A percentile compares a stretch with the other conserved stretches of the same genome.
phyloP scores from a whole-genome alignment of 495 filamentous ascomycete genomes.

The Aspergillus baeticus region DNA sequence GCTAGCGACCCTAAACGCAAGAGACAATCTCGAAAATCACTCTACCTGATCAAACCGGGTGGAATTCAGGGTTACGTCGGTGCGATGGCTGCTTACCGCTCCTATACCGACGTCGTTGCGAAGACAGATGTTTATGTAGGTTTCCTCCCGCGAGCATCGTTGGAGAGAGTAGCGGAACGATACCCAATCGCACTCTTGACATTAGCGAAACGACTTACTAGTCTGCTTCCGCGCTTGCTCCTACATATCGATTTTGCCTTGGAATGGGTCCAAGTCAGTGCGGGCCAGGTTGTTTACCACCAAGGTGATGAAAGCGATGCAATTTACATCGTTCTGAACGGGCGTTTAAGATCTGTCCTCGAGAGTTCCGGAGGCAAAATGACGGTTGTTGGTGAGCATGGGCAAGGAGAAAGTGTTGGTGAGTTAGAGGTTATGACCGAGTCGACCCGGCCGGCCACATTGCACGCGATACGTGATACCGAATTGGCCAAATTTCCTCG shows the following conservation, averaged over 20 bases:
- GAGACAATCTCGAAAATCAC: slow-evolving; percentile 60
- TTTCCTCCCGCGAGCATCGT: slow-evolving; percentile 80
- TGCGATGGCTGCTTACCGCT: slow-evolving; percentile 88
- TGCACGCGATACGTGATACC: slow-evolving; percentile 95
- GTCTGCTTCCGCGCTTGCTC: slow-evolving; percentile 84
- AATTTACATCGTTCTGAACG: slow-evolving; percentile 96
- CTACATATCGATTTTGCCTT: slow-evolving; percentile 97
- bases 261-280: slow-evolving; percentile 96
- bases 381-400: slow-evolving; percentile 88
- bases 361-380: slow-evolving; percentile 79
- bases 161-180: slow-evolving; percentile 88
- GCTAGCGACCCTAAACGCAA: slow-evolving; percentile 46
- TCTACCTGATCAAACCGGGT: slow-evolving; percentile 92
- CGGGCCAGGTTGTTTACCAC: slow-evolving; percentile 90
- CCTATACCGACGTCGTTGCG: slow-evolving; percentile 93
- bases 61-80: slow-evolving; percentile 93
- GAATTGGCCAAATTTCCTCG: slow-evolving; percentile 95
- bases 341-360: slow-evolving; percentile 75
- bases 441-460: slow-evolving; percentile 78
- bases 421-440: slow-evolving; percentile 98
- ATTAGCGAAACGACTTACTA: slow-evolving; percentile 91
- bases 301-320: slow-evolving; percentile 96
- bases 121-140: slow-evolving; percentile 99
- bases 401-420: slow-evolving; percentile 95
- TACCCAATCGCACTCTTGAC: slow-evolving; percentile 91